Evolutionary conservation across 768 basidiomycete species (phyloP).

Genomic region (Lactarius vividus): DNA sequence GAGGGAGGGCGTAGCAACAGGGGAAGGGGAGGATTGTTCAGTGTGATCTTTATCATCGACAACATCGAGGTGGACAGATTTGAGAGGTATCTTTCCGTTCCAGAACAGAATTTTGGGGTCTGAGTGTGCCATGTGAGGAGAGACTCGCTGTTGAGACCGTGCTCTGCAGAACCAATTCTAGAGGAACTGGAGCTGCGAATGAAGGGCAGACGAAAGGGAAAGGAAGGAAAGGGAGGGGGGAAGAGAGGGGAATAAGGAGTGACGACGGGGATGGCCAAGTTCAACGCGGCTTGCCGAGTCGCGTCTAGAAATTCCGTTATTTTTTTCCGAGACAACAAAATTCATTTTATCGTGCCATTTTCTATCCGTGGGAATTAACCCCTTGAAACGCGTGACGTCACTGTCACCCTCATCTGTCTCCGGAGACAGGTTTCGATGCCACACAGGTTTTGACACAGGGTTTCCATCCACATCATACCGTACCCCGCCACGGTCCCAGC

Average conservation of each 20-base stretch:
- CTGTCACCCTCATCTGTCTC: slow-evolving; percentile 4
- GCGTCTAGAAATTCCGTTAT: not conserved
- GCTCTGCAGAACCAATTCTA: not conserved
- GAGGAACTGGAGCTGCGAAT: not conserved
- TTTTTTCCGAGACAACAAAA: not conserved
- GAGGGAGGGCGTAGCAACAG: slow-evolving; percentile 49
- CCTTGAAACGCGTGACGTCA: slow-evolving; percentile 14
- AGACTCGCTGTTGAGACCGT: slow-evolving; percentile 6
- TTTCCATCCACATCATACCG: not conserved
- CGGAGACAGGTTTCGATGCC: not conserved
- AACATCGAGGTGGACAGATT: slow-evolving; percentile 16
- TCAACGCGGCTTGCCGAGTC: slow-evolving; percentile 1
- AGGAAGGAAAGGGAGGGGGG: not conserved
- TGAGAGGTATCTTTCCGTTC: slow-evolving; percentile 18
- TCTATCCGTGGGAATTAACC: not conserved
- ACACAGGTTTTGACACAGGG: not conserved
- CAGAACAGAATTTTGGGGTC: slow-evolving; percentile 22
- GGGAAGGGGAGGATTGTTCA: slow-evolving; percentile 33
- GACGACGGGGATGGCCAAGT: not conserved
- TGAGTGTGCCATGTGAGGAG: slow-evolving; percentile 18
- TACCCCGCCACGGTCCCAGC: too few species aligned
- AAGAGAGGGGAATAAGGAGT: too few species aligned
- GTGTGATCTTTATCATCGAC: slow-evolving; percentile 5
- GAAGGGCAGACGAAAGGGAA: not conserved
- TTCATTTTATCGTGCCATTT: not conserved